A percentile compares a stretch with the other conserved stretches of the same genome.
These are phyloP conservation scores for Naganishia friedmannii DNA, from an alignment of 768 basidiomycete genomes.

Conservation along the genomic window DNA sequence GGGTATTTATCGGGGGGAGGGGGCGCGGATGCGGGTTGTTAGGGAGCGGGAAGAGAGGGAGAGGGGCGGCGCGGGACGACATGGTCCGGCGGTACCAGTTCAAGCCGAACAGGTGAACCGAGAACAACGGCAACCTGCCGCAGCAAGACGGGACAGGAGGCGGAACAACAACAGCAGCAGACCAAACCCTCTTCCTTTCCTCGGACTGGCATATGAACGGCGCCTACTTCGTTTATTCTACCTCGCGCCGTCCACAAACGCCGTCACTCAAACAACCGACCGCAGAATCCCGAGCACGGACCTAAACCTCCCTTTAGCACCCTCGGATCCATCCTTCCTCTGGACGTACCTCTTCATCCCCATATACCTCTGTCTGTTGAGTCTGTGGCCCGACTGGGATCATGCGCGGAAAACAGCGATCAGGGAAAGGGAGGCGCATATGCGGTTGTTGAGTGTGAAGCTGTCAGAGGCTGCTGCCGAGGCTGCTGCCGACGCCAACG, in stretches of 20 bases:
- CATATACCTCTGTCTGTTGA: neutral
- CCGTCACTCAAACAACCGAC: neutral
- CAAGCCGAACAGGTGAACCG: neutral
- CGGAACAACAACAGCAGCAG: neutral
- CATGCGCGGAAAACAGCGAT: constrained; percentile 9
- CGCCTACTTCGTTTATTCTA: constrained; percentile 25
- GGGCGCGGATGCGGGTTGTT: neutral
- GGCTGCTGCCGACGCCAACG: too few relatives aligned
- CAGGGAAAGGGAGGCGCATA: constrained; percentile 24
- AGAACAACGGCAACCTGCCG: neutral
- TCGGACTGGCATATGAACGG: constrained; percentile 22
- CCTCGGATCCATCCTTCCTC: neutral
- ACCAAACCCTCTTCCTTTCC: neutral
- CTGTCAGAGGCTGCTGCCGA: constrained; percentile 11
- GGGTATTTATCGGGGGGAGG: neutral
- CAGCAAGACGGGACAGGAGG: neutral
- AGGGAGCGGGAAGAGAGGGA: neutral
- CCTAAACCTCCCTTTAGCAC: constrained; percentile 5
- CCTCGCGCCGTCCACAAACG: neutral
- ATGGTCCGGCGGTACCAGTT: too few relatives aligned
- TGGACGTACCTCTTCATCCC: constrained; percentile 24
- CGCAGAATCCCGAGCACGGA: constrained; percentile 12
- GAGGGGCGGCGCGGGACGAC: neutral
- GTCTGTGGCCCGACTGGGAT: constrained; percentile 13
- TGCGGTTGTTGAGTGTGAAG: constrained; percentile 23